phyloP scores from a whole-genome alignment of 495 filamentous ascomycete species.

The Podospora sp. region DNA sequence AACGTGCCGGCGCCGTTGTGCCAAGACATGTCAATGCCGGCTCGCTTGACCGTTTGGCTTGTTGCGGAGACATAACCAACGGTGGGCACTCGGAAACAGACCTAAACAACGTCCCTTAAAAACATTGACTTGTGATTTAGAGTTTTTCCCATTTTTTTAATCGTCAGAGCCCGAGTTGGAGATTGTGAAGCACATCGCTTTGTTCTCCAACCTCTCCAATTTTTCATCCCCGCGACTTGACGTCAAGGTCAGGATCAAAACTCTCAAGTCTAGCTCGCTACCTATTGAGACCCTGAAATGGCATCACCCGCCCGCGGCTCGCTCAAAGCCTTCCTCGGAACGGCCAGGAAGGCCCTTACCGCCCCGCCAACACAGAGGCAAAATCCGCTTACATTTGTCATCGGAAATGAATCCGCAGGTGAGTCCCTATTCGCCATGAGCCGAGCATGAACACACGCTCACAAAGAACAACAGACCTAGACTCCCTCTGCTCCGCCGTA shows the following conservation, averaged over 20 bases:
- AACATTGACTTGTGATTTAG: no score
- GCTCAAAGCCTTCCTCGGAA: constrained; percentile 43
- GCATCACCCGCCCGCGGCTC: constrained; percentile 24
- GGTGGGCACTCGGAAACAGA: no score
- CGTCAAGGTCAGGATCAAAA: neutral
- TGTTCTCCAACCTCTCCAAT: no score
- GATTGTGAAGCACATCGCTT: no score
- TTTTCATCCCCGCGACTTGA: no score
- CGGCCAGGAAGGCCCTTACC: constrained; percentile 44
- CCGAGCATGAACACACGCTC: constrained; percentile 12
- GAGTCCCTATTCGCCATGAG: constrained; percentile 5
- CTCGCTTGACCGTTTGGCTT: neutral
- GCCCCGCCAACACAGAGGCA: constrained; percentile 37
- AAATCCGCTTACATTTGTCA: constrained; percentile 61
- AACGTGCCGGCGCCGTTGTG: neutral
- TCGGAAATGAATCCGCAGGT: constrained; percentile 77
- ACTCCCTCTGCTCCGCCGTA: constrained; percentile 86
- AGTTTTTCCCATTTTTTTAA: no score
- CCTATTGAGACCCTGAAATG: constrained; percentile 11
- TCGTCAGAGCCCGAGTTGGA: no score
- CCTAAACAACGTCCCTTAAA: no score
- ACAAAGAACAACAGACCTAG: constrained; percentile 67
- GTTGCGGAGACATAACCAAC: neutral
- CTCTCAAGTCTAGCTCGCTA: neutral
- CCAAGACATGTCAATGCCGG: neutral